Evolutionary conservation across 306 rosid species (phyloP), one percentile per base, ranked within the genome.

Genomic region (Arachis hypogaea): DNA sequence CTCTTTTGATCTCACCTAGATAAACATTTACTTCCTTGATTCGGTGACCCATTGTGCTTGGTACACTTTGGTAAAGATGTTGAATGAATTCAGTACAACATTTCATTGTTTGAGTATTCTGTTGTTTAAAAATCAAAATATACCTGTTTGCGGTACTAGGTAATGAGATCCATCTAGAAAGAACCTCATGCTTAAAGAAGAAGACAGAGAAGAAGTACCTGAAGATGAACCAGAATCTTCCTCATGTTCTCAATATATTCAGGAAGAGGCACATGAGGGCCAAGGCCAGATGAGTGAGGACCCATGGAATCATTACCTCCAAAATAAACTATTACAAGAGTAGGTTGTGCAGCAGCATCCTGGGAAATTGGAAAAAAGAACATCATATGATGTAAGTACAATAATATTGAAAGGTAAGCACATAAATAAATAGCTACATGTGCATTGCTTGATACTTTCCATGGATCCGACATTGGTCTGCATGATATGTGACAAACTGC

Each of bases 221-320:
- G 84, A 77, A 93, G 71, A 85, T 93, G 96, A 77, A 56, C 63
- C 56, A 87, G 78, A 76, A 93, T 90, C 85, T 88, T 82, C 81
- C 83, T 89, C 96, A 90, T 86, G 84, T 87, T 93, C 50, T 84
- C 89, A 29, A 81, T 22, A 77, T 88, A 90, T 82, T 93, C 98
- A 28, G 88, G 72, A 73, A 93, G 96, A 9, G 98, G 98, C 55
- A 93, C 97, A 79, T 90, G 97, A 73, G 97, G 98, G 56, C 98
- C 98, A 29, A 93, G 79, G 77, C 96, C 92, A 47, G 97, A 93
- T 11, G 90, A 61, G 81, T 93, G 97, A 78, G 92, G 71, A 49
- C 98, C 98, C 98, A 93, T 90, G 61, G 97, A 90, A 84, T 93
- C 96, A 81, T 93, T 93, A 46, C 98, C 98, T 0, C 98, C 97